Conservation (phyloP, 306 rosid species). For the Cucurbita argyrosperma region DNA sequence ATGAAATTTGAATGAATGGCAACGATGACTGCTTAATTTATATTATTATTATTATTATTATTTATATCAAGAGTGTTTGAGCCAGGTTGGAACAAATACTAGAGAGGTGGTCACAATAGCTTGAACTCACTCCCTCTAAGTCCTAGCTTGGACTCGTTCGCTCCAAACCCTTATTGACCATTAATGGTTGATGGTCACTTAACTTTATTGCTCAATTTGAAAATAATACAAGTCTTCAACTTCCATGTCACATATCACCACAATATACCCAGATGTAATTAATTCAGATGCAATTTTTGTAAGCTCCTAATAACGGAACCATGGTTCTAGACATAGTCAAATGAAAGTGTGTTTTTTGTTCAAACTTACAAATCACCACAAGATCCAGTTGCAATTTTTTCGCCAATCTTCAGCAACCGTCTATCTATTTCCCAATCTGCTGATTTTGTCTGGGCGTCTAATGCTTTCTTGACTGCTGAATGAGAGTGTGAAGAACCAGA, state of each 20-base stretch:
- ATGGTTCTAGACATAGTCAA: not conserved
- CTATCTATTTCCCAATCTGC: slow-evolving; percentile 94
- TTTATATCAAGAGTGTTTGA: not conserved
- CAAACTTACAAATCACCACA: slow-evolving; percentile 89
- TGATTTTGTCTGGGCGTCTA: slow-evolving; percentile 33
- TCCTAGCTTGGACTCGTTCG: not conserved
- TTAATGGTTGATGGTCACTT: not conserved
- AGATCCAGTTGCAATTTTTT: slow-evolving; percentile 89
- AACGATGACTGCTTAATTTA: not conserved
- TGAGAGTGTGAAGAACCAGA: slow-evolving; percentile 58
- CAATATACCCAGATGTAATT: slow-evolving; percentile 81
- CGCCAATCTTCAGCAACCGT: slow-evolving; percentile 74
- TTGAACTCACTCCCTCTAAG: not conserved
- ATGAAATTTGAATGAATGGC: not conserved
- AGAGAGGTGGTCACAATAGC: not conserved
- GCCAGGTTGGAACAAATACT: not conserved
- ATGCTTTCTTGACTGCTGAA: slow-evolving; percentile 41
- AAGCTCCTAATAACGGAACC: not conserved
- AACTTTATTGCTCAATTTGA: not conserved
- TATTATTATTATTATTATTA: not conserved
- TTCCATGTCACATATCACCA: slow-evolving; percentile 80
- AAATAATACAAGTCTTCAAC: slow-evolving; percentile 13
- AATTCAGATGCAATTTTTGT: slow-evolving; percentile 48
- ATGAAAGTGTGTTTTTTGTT: not conserved
- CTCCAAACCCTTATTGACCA: not conserved